phyloP scores from a whole-genome alignment of 1,284 basidiomycete genomes.

The Papiliotrema fonsecae region DNA sequence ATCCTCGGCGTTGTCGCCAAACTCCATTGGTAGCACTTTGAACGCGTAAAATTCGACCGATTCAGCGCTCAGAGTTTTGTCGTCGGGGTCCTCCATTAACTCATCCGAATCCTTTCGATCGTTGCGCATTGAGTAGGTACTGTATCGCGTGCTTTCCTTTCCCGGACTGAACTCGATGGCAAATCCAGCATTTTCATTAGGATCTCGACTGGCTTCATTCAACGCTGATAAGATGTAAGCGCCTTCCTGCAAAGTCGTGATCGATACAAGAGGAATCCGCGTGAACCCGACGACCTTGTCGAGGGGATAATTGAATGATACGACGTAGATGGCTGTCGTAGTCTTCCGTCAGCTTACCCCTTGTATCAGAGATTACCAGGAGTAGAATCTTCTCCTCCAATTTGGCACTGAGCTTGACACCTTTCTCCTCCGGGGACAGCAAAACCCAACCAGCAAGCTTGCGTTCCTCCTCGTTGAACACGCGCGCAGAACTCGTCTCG shows the following conservation, averaged over 20 bases:
- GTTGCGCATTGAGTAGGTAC: constrained; percentile 79
- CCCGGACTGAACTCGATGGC: constrained; percentile 66
- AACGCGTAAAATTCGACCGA: constrained; percentile 47
- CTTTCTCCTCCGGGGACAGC: constrained; percentile 74
- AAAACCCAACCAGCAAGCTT: constrained; percentile 86
- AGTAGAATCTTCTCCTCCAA: constrained; percentile 92
- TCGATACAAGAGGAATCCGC: constrained; percentile 76
- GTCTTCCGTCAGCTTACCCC: constrained; percentile 50
- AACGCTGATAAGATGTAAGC: constrained; percentile 85
- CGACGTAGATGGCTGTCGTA: constrained; percentile 60
- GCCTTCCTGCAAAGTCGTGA: constrained; percentile 71
- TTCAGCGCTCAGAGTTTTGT: neutral
- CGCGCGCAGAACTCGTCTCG: constrained; percentile 74
- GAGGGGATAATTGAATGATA: constrained; percentile 81
- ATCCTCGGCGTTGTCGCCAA: constrained; percentile 25
- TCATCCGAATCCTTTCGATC: constrained; percentile 10
- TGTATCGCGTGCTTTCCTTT: constrained; percentile 63
- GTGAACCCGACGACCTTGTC: constrained; percentile 87
- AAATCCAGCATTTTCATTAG: constrained; percentile 80
- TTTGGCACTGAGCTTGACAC: constrained; percentile 63
- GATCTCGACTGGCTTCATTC: constrained; percentile 81
- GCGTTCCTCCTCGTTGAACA: constrained; percentile 74
- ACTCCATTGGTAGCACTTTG: constrained; percentile 50
- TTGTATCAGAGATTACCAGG: constrained; percentile 54
- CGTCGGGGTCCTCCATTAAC: constrained; percentile 9